Conservation (phyloP, 345 rosid genomes). For the Leavenworthia alabamica region DNA sequence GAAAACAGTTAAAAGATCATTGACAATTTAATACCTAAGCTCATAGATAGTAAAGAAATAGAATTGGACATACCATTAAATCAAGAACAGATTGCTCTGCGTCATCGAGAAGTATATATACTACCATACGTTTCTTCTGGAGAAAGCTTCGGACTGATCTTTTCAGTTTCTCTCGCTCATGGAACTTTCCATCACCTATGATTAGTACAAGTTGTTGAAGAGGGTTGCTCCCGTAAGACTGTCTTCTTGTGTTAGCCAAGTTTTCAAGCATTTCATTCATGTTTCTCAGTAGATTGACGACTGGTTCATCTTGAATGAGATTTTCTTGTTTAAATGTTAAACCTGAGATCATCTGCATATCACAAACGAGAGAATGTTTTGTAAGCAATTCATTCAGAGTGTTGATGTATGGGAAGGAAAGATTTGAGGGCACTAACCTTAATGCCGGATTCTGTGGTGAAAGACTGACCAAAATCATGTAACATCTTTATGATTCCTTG, state of each 20-base stretch:
- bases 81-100: conserved; percentile 62
- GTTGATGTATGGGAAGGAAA: not conserved
- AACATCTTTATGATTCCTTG: conserved; percentile 71
- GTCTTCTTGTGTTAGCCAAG: conserved; percentile 58
- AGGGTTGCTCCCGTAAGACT: conserved; percentile 89
- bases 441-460: conserved; percentile 74
- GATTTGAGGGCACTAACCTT: conserved; percentile 44
- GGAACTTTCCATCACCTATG: conserved; percentile 85
- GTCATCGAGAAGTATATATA: conserved; percentile 74
- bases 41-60: not conserved
- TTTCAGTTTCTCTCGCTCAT: conserved; percentile 72
- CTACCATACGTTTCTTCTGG: conserved; percentile 82
- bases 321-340: conserved; percentile 89
- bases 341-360: conserved; percentile 74
- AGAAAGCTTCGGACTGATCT: conserved; percentile 66
- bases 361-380: not conserved
- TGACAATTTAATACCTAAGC: not conserved
- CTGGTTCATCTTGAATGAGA: conserved; percentile 70
- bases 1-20: not conserved
- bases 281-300: conserved; percentile 63
- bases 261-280: conserved; percentile 63
- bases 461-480: conserved; percentile 84
- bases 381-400: not conserved
- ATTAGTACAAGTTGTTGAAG: conserved; percentile 91
- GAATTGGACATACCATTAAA: conserved; percentile 40